Evolutionary conservation across 495 filamentous ascomycete genomes (phyloP).

Genomic region (Aspergillus avenaceus): DNA sequence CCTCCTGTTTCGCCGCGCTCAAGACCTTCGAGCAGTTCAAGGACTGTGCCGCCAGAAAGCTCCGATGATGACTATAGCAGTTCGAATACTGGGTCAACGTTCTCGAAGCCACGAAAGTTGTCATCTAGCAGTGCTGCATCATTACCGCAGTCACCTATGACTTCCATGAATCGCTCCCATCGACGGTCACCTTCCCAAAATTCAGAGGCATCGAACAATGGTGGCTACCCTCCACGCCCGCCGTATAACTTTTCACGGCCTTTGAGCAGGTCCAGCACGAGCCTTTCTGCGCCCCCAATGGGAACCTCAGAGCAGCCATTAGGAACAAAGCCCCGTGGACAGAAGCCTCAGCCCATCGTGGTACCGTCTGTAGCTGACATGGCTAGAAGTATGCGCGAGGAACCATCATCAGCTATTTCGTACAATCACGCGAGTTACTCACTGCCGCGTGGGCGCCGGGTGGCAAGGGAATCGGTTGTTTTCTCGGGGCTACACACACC

Average conservation of each 20-base stretch:
- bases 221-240: conserved; percentile 61
- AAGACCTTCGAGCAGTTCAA: conserved; percentile 52
- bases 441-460: conserved; percentile 72
- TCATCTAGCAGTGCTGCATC: conserved; percentile 64
- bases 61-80: conserved; percentile 60
- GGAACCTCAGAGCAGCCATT: conserved; percentile 20
- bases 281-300: conserved; percentile 44
- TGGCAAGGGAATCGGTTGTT: conserved; percentile 66
- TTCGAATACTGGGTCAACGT: conserved; percentile 49
- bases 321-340: conserved; percentile 17
- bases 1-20: conserved; percentile 56
- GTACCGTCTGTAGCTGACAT: conserved; percentile 27
- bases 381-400: conserved; percentile 16
- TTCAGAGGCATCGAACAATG: conserved; percentile 67
- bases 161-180: conserved; percentile 50
- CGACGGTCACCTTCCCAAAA: conserved; percentile 75
- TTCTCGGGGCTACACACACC: conserved; percentile 58
- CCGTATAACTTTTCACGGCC: conserved; percentile 93
- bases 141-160: conserved; percentile 59
- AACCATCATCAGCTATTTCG: conserved; percentile 52
- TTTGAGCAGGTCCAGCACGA: conserved; percentile 68
- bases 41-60: conserved; percentile 54
- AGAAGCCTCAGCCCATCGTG: conserved; percentile 37
- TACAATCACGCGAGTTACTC: conserved; percentile 82
- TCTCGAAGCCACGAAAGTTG: conserved; percentile 53